Base-by-base conservation (phyloP, 2,329 filamentous ascomycete species). In the Emericellopsis atlantica region DNA sequence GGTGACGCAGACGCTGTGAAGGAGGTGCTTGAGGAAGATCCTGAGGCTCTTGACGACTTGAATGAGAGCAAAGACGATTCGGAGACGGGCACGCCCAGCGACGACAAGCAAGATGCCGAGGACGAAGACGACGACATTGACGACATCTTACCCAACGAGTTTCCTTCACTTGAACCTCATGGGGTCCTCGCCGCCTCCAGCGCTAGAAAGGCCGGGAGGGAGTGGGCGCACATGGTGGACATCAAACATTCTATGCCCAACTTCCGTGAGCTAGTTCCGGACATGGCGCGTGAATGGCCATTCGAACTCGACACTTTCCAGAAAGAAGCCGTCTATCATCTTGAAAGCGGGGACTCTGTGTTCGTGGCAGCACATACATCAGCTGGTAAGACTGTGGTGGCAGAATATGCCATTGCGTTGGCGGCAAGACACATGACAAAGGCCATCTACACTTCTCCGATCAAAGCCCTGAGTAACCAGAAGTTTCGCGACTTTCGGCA, bases 391-490 rank as follows among this genome's bases (percentile, higher is more conserved):
- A 98, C 92, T 0, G 93, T 98, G 9, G 89, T 96, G 36, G 92
- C 92, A 47, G 92, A 98, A 61, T 98, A 98, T 58, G 93, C 92
- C 16, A 93, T 98, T 58, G 92, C 93, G 12, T 92, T 98, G 44
- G 92, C 92, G 24, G 82, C 87, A n/a, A 93, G 90, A 56, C 92
- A 98, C 58, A 96, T 96, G 90, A 98, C 92, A 8, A 98, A 98
- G 59, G 90, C 92, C 18, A 98, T 98, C 48, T 98, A 98, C 59
- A 98, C 92, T 0, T 96, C 92, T 1, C 92, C 92, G 0, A 98
- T 98, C 67, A 98, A 98, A 59, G 92, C 92, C 3, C 67, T 98
- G 43, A 96, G 92, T 62, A 98, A 98, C 56, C 92, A 98, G 56
- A 98, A 98, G 59, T 98, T 96, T 61, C 79, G 92, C 47, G 92